These are phyloP conservation scores for Coniochaeta sp. DNA, from an alignment of 2,329 filamentous ascomycete species.

Conservation along the genomic window DNA sequence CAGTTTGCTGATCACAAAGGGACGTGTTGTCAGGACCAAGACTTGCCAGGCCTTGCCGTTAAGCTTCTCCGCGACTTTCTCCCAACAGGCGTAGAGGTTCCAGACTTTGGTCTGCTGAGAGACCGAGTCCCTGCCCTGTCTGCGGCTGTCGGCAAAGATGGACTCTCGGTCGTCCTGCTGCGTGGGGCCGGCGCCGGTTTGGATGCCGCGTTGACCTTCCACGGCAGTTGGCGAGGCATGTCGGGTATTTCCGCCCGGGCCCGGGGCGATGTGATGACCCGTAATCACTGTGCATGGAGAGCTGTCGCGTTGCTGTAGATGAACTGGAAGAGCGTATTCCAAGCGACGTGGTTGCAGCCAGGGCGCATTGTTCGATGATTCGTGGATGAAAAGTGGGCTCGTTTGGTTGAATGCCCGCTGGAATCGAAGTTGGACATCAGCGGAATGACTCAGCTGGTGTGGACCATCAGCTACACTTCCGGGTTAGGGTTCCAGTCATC, in stretches of 20 bases:
- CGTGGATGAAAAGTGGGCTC: too few relatives aligned
- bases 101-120: neutral
- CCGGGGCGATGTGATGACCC: neutral
- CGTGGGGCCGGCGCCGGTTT: neutral
- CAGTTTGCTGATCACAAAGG: constrained; percentile 29
- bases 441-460: too few relatives aligned
- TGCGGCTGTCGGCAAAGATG: constrained; percentile 7
- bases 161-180: constrained; percentile 3
- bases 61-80: neutral
- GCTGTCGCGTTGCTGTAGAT: neutral
- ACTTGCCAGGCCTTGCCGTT: neutral
- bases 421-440: too few relatives aligned
- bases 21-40: constrained; percentile 23
- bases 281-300: neutral
- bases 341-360: neutral
- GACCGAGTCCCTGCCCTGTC: neutral
- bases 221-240: constrained; percentile 17
- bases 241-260: neutral
- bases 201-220: constrained; percentile 9
- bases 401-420: too few relatives aligned
- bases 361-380: neutral
- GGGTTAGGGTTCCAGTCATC: too few relatives aligned
- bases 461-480: too few relatives aligned
- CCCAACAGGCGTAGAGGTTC: neutral
- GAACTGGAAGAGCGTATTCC: neutral